Evolutionary conservation across 129 eudicot species (phyloP), one percentile per base, ranked within the genome.

Genomic region (Centaurea solstitialis): DNA sequence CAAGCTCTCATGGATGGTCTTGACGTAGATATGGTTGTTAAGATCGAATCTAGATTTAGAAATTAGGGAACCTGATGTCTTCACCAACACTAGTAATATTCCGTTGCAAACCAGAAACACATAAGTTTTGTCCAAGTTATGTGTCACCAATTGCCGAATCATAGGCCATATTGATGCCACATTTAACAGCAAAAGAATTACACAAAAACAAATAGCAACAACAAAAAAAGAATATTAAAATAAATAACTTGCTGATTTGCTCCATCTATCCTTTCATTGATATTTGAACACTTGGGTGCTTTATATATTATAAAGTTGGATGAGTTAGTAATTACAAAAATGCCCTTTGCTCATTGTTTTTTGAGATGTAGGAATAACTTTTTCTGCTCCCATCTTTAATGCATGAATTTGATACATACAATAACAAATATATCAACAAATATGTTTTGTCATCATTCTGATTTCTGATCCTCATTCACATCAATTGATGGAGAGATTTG

Each of bases 61-160:
- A 18, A 73, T 41, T 7, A 80, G 30, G 50, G 84, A 80, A 41
- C 84, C 73, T 1, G 84, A 73, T 2, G 79, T 80, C 70, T 73
- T 62, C 35, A 80, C 68, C 28, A 80, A 41, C 47, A 80, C 79
- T 73, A 62, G 74, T 73, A 80, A 73, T 80, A 80, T 80, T 66
- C 84, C 84, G 20, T 80, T 73, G 73, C 84, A 80, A 10, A 73
- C 61, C 35, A 80, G 73, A 62, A 80, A 80, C 37, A 80, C 38
- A 1, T 73, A 73, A 1, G 73, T 72, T 72, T 80, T 73, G 67
- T 80, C 73, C 62, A 80, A 18, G n/a, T 72, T 30, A 15, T 80
- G 66, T 73, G 84, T 41, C 33, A 62, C 13, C 13, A 73, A 33
- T 39, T 62, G 62, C 73, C 28, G 23, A 7, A 73, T 57, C 65